phyloP scores from a whole-genome alignment of 768 basidiomycete genomes.

The Paxillus rubicundulus region DNA sequence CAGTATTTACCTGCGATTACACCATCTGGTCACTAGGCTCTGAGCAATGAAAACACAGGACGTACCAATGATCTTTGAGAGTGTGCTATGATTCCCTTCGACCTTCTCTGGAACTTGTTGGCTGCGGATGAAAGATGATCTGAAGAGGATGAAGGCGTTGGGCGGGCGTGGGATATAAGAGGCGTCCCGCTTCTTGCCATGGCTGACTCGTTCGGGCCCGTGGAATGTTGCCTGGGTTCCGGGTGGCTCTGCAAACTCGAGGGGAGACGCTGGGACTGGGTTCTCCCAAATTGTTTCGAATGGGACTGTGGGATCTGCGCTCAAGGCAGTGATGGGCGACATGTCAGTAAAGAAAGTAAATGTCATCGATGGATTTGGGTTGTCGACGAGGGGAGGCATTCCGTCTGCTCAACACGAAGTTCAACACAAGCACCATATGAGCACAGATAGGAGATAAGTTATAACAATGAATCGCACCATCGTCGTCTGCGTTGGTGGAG shows the following conservation, averaged over 20 bases:
- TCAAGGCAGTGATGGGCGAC: slow-evolving; percentile 50
- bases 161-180: slow-evolving; percentile 81
- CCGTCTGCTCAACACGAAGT: slow-evolving; percentile 33
- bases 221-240: slow-evolving; percentile 23
- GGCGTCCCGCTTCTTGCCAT: slow-evolving; percentile 64
- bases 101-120: slow-evolving; percentile 74
- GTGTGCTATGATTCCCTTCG: slow-evolving; percentile 75
- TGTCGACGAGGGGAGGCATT: slow-evolving; percentile 54
- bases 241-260: slow-evolving; percentile 13
- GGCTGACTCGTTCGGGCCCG: slow-evolving; percentile 41
- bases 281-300: slow-evolving; percentile 35
- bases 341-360: slow-evolving; percentile 66
- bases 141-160: slow-evolving; percentile 84
- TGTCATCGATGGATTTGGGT: slow-evolving; percentile 49
- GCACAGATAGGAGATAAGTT: neutral
- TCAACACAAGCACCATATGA: slow-evolving; percentile 6
- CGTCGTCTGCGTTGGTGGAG: slow-evolving; percentile 34
- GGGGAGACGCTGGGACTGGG: slow-evolving; percentile 18
- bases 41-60: neutral
- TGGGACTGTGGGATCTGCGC: slow-evolving; percentile 31
- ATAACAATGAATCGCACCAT: slow-evolving; percentile 26
- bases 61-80: slow-evolving; percentile 79
- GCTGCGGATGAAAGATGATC: slow-evolving; percentile 72
- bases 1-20: slow-evolving; percentile 59
- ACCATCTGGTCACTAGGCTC: neutral